Evolutionary conservation across 176 grass and related monocot species (phyloP).

Genomic region (Elymus sibiricus): DNA sequence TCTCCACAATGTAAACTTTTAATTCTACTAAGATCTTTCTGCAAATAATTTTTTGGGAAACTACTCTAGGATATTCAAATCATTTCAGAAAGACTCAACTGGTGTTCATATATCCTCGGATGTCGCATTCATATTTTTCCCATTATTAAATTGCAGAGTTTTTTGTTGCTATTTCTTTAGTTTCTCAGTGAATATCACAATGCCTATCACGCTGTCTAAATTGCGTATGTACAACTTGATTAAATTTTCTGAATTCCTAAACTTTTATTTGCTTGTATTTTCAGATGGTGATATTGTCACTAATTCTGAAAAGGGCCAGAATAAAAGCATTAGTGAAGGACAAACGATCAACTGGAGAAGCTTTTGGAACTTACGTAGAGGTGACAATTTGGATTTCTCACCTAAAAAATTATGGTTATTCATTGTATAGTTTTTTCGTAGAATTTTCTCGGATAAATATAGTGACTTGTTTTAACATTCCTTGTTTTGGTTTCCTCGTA

Average conservation of each 20-base stretch:
- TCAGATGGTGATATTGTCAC: slow-evolving; percentile 81
- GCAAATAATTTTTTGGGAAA: background rate
- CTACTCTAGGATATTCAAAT: slow-evolving; percentile 1
- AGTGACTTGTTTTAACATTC: slow-evolving; percentile 2
- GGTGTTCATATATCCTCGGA: background rate
- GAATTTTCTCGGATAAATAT: background rate
- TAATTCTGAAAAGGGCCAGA: slow-evolving; percentile 90
- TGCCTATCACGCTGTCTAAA: background rate
- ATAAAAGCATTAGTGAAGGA: slow-evolving; percentile 93
- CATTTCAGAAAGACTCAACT: background rate
- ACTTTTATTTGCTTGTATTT: slow-evolving; percentile 9
- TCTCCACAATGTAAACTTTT: background rate
- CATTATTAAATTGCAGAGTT: background rate
- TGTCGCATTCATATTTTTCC: background rate
- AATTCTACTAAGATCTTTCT: background rate
- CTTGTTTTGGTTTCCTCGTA: slow-evolving; percentile 18
- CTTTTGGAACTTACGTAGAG: slow-evolving; percentile 95
- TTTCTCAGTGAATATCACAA: background rate
- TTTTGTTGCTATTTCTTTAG: background rate
- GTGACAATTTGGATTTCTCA: slow-evolving; percentile 23
- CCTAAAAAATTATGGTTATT: background rate
- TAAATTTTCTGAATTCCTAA: background rate
- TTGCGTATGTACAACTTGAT: background rate
- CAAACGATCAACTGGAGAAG: slow-evolving; percentile 66
- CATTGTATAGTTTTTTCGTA: background rate